phyloP scores from a whole-genome alignment of 352 stramenopile species.

The Globisporangium carolinianum region DNA sequence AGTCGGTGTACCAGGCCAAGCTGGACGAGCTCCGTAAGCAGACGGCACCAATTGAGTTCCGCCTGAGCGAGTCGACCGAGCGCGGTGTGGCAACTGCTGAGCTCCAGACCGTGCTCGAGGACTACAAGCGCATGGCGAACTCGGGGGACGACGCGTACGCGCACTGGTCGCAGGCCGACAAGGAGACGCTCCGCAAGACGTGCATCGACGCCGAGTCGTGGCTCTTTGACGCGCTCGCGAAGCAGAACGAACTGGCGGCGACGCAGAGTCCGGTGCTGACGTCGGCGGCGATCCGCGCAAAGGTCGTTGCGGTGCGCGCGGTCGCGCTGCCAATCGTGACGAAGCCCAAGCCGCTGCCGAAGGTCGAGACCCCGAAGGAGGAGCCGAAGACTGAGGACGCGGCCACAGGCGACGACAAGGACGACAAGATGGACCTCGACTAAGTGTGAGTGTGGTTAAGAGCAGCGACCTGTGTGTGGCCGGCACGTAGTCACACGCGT shows the following conservation, averaged over 20 bases:
- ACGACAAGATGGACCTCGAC: conserved; percentile 85
- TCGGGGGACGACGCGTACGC: conserved; percentile 90
- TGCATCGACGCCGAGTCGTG: conserved; percentile 89
- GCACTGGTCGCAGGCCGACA: conserved; percentile 95
- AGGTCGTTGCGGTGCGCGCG: conserved; percentile 87
- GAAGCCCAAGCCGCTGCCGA: conserved; percentile 92
- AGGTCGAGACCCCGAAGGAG: conserved; percentile 57
- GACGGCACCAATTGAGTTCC: conserved; percentile 91
- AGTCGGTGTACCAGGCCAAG: conserved; percentile 95
- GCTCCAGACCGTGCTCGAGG: conserved; percentile 91
- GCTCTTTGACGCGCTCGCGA: conserved; percentile 95
- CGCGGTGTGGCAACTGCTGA: conserved; percentile 84
- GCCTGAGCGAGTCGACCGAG: conserved; percentile 88
- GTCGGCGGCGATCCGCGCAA: conserved; percentile 82
- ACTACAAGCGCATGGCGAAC: conserved; percentile 94
- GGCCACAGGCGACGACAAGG: conserved; percentile 24
- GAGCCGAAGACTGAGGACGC: conserved; percentile 18
- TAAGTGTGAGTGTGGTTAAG: conserved; percentile 22
- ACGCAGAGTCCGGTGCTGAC: conserved; percentile 91
- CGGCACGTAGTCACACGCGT: too few relatives aligned
- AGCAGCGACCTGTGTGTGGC: too few relatives aligned
- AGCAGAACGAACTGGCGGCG: conserved; percentile 85
- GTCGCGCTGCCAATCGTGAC: conserved; percentile 92
- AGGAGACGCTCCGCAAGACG: conserved; percentile 87
- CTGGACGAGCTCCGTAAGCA: conserved; percentile 92